Evolutionary conservation across 345 rosid genomes (phyloP), one percentile per base, ranked within the genome.

Genomic region (Boechera divaricarpa): DNA sequence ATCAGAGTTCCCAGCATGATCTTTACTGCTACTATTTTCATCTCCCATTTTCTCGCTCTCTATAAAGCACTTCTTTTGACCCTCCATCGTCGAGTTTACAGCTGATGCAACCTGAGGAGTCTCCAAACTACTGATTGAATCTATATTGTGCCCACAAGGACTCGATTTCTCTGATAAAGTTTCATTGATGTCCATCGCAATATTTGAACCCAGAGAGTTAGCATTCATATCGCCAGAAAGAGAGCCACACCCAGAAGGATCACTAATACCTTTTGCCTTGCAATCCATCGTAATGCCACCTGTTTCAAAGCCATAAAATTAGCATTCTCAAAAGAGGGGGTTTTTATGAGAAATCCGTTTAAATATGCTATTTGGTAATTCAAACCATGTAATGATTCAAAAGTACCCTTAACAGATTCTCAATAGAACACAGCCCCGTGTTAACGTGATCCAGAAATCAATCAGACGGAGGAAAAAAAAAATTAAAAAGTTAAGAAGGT

Each of bases 401-500:
- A 21, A 31, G 48, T 2, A 73, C 48, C 33, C 42, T 69, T 33
- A 32, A 18, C 65, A 68, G 70, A 72, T 81, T 61, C 63, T 66
- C 77, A 39, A 75, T 78, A 28, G 69, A 82, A 72, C 81, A 75
- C 81, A 86, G 73, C 77, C 44, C 77, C 68, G 61, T 28, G 49
- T 2, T 47, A 18, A 10, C 68, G 35, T 39, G 67, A 63, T 74
- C 70, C 18, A 71, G 53, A 74, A 56, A 82, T 62, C 70, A 5
- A 80, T 36, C 21, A 28, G 48, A 48, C 13, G 74, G 49, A 67
- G 2, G 38, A 6, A 3, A 42, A 63, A 54, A 55, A 15, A 38
- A 32, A 42, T 69, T 26, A 52, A 39, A 63, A 35, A 31, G 12
- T 53, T 18, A 32, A 70, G 56, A 54, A 60, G 48, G 76, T 76